Evolutionary conservation across 1,284 basidiomycete genomes (phyloP), one percentile per base, ranked within the genome.

Genomic region (Coniferiporia weirii): DNA sequence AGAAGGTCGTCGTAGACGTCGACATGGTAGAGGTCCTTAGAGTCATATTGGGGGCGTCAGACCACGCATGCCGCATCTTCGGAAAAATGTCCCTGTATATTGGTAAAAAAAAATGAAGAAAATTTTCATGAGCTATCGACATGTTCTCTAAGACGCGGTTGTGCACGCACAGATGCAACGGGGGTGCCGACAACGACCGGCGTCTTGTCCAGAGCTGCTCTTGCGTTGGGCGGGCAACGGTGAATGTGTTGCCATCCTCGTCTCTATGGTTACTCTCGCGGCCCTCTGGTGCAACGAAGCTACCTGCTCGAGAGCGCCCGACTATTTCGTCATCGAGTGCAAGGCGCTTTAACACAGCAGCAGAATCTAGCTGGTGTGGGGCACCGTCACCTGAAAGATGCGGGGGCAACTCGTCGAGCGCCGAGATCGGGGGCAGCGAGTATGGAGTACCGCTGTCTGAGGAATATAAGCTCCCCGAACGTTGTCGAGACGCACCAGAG

Each of bases 201-300:
- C 57, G 61, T 45, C 61, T 59, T 43, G 53, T 62, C 57, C 52
- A 56, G 32, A 62, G 56, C 54, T 59, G 57, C 36, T 62, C 57
- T 43, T 49, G 45, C 12, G 57, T 62, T 22, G 61, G 61, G 40
- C 38, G 52, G 34, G 19, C 53, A 46, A 59, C 43, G 22, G 20
- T n/a, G 35, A 56, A 36, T 49, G 45, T 48, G 50, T 51, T 38
- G 53, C 38, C 49, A 43, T 52, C 53, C 45, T 59, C 52, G 52
- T 56, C 54, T 46, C 61, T 55, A 62, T 62, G 54, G 56, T 52
- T 56, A 60, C 53, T 38, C 20, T 52, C 54, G 34, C 19, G 15
- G 38, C 54, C 58, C 27, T 27, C 35, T 35, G 53, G 34, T 22
- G 44, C 52, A 49, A 38, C 38, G 49, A 60, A 55, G 45, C 45